These are phyloP conservation scores for Colletotrichum melonis DNA, from an alignment of 2,329 filamentous ascomycete species.

Conservation along the genomic window DNA sequence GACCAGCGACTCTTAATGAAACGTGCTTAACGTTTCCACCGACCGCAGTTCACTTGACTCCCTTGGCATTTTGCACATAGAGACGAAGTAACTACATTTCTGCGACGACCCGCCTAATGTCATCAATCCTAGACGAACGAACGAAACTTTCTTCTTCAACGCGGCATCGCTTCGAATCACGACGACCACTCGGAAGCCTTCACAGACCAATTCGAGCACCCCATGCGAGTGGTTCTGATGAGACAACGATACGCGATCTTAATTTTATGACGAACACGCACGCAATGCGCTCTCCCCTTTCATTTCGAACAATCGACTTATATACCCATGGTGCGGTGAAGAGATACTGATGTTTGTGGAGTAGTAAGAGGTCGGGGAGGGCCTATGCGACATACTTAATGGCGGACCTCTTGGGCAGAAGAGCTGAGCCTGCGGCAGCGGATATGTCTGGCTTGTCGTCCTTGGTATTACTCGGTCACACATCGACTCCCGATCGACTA, in stretches of 20 bases:
- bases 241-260: conserved; percentile 40
- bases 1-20: conserved; percentile 14
- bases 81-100: conserved; percentile 43
- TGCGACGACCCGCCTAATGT: conserved; percentile 50
- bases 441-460: neutral
- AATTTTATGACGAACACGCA: conserved; percentile 42
- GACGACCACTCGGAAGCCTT: conserved; percentile 15
- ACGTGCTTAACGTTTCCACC: conserved; percentile 17
- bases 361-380: conserved; percentile 44
- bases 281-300: conserved; percentile 45
- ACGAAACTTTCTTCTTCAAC: conserved; percentile 41
- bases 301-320: conserved; percentile 50
- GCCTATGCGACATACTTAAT: conserved; percentile 39
- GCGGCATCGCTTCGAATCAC: conserved; percentile 38
- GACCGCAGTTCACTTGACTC: conserved; percentile 23
- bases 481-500: neutral
- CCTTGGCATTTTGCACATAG: conserved; percentile 42
- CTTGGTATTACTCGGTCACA: neutral
- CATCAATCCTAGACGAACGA: conserved; percentile 44
- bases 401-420: conserved; percentile 19
- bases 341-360: conserved; percentile 43
- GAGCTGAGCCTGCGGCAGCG: neutral
- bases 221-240: conserved; percentile 21
- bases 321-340: conserved; percentile 50
- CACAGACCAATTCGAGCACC: conserved; percentile 8